Conservation (phyloP, 345 rosid genomes). For the Arabis alpina region DNA sequence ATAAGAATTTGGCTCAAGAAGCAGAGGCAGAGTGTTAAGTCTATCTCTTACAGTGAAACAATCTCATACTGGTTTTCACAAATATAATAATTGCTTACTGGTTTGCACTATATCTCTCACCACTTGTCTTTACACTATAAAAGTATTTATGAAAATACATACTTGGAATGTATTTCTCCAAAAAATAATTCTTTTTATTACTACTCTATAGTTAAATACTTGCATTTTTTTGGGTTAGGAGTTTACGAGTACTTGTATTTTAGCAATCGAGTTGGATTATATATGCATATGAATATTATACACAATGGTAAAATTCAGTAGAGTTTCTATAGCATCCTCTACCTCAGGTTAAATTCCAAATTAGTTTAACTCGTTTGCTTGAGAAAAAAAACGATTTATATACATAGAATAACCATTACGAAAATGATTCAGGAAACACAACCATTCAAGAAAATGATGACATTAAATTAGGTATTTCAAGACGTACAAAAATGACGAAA, state of each 20-base stretch:
- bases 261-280: too few relatives aligned
- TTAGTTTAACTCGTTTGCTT: too few relatives aligned
- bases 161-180: slow-evolving; percentile 31
- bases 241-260: not conserved
- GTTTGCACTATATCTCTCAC: slow-evolving; percentile 49
- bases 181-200: not conserved
- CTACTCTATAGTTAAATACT: not conserved
- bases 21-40: slow-evolving; percentile 40
- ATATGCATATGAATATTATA: too few relatives aligned
- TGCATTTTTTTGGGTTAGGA: not conserved
- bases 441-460: too few relatives aligned
- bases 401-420: too few relatives aligned
- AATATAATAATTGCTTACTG: slow-evolving; percentile 58
- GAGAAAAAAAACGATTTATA: too few relatives aligned
- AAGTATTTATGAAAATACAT: not conserved
- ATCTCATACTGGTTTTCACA: slow-evolving; percentile 49
- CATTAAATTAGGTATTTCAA: too few relatives aligned
- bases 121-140: not conserved
- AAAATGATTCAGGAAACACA: too few relatives aligned
- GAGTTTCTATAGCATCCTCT: too few relatives aligned
- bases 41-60: slow-evolving; percentile 57
- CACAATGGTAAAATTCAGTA: too few relatives aligned
- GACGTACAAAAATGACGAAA: too few relatives aligned
- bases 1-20: slow-evolving; percentile 40
- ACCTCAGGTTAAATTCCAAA: too few relatives aligned